phyloP scores from a whole-genome alignment of 164 flowering plant species.

The Paratinospora sagittata region DNA sequence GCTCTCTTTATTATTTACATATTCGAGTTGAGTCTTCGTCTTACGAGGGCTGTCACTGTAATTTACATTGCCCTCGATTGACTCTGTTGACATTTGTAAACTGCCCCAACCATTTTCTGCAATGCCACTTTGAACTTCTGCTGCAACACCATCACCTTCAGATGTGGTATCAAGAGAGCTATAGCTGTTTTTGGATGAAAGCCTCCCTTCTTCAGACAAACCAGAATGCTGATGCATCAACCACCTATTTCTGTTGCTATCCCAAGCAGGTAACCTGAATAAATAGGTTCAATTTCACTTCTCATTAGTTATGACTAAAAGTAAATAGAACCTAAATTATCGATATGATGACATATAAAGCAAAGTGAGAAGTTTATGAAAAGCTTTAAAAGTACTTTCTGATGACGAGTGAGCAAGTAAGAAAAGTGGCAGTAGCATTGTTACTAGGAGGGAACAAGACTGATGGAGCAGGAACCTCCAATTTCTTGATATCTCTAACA shows the following conservation, averaged over 20 bases:
- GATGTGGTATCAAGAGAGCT: slow-evolving; percentile 27
- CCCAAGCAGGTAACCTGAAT: slow-evolving; percentile 31
- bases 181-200: slow-evolving; percentile 29
- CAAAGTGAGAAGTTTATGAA: background rate
- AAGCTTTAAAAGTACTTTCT: background rate
- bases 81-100: slow-evolving; percentile 23
- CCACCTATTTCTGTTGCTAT: slow-evolving; percentile 24
- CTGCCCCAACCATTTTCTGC: slow-evolving; percentile 33
- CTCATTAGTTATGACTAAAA: background rate
- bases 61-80: slow-evolving; percentile 45
- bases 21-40: slow-evolving; percentile 26
- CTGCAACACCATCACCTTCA: slow-evolving; percentile 21
- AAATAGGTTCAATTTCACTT: background rate
- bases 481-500: too few species aligned
- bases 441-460: too few species aligned
- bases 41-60: slow-evolving; percentile 24
- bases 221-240: slow-evolving; percentile 35
- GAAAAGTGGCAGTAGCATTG: too few species aligned
- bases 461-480: too few species aligned
- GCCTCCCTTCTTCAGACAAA: slow-evolving; percentile 34
- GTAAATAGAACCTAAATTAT: background rate
- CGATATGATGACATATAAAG: background rate
- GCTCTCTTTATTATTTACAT: slow-evolving; percentile 51
- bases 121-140: slow-evolving; percentile 23
- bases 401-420: too few species aligned